These are phyloP conservation scores for Mycena sanguinolenta DNA, from an alignment of 768 basidiomycete genomes.

Conservation along the genomic window DNA sequence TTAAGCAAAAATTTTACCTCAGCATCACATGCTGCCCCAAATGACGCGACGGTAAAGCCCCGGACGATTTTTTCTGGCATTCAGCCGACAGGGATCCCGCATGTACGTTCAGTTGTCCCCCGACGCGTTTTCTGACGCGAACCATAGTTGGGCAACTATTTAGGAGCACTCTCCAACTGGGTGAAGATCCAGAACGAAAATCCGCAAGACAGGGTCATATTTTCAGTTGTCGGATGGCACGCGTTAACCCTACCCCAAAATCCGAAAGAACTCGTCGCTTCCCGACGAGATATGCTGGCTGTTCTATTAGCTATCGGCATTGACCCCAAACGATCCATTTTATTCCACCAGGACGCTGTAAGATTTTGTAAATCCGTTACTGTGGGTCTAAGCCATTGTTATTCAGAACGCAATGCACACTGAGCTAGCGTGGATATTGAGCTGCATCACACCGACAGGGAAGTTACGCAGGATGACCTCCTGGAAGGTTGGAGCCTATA, in stretches of 20 bases:
- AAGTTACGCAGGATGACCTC: slow-evolving; percentile 93
- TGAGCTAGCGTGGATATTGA: slow-evolving; percentile 92
- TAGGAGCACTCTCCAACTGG: slow-evolving; percentile 94
- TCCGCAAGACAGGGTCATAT: slow-evolving; percentile 76
- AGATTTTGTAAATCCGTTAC: slow-evolving; percentile 40
- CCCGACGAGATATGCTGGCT: slow-evolving; percentile 85
- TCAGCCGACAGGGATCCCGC: slow-evolving; percentile 92
- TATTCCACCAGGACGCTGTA: slow-evolving; percentile 94
- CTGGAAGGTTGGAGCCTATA: slow-evolving; percentile 80
- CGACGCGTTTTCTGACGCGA: slow-evolving; percentile 20
- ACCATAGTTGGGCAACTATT: slow-evolving; percentile 90
- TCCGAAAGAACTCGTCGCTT: slow-evolving; percentile 68
- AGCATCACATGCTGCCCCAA: background rate
- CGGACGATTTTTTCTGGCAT: slow-evolving; percentile 89
- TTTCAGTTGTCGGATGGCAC: slow-evolving; percentile 94
- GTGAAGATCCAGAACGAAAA: slow-evolving; percentile 78
- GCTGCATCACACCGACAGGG: slow-evolving; percentile 86
- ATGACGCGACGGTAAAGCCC: background rate
- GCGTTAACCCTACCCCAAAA: slow-evolving; percentile 94
- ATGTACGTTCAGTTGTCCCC: slow-evolving; percentile 64
- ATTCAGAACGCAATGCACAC: slow-evolving; percentile 84
- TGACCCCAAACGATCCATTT: slow-evolving; percentile 76
- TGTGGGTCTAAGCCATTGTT: background rate
- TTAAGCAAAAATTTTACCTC: background rate
- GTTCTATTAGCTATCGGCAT: slow-evolving; percentile 88